phyloP scores from a whole-genome alignment of 192 early-diverging fungal species.

The Chytriomyces hyalinus region DNA sequence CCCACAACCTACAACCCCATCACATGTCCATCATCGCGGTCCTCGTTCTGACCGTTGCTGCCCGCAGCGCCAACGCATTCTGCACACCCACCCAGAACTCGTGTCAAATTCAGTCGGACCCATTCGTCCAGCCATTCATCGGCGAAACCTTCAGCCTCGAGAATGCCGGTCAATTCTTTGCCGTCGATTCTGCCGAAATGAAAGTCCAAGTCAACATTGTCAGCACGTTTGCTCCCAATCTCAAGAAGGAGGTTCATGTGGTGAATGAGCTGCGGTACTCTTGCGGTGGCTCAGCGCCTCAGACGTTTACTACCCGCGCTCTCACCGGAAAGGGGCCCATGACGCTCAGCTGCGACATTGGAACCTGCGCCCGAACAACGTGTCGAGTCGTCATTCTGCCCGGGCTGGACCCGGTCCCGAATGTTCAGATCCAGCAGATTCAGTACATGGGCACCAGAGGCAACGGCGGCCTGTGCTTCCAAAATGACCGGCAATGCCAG shows the following conservation, averaged over 20 bases:
- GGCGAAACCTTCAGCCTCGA: not conserved
- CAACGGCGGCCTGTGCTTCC: constrained; percentile 9
- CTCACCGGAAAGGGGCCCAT: not conserved
- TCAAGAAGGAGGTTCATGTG: constrained; percentile 4
- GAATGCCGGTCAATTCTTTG: not conserved
- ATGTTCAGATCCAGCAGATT: constrained; percentile 17
- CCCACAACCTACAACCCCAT: too few species aligned
- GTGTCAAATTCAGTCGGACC: constrained; percentile 25
- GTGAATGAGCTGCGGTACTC: not conserved
- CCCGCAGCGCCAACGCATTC: not conserved
- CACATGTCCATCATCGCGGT: not conserved
- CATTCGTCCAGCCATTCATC: constrained; percentile 2
- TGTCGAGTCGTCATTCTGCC: not conserved
- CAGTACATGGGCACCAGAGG: not conserved
- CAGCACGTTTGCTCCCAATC: not conserved
- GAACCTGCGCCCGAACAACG: not conserved
- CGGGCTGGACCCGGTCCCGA: not conserved
- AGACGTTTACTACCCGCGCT: not conserved
- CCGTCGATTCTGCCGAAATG: not conserved
- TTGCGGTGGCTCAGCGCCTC: not conserved
- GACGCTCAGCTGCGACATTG: not conserved
- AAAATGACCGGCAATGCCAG: not conserved
- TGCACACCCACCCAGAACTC: not conserved
- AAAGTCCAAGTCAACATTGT: not conserved
- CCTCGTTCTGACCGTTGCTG: not conserved